Evolutionary conservation across 2,329 filamentous ascomycete species (phyloP), one percentile per base, ranked within the genome.

Genomic region (Cladosporium halotolerans): DNA sequence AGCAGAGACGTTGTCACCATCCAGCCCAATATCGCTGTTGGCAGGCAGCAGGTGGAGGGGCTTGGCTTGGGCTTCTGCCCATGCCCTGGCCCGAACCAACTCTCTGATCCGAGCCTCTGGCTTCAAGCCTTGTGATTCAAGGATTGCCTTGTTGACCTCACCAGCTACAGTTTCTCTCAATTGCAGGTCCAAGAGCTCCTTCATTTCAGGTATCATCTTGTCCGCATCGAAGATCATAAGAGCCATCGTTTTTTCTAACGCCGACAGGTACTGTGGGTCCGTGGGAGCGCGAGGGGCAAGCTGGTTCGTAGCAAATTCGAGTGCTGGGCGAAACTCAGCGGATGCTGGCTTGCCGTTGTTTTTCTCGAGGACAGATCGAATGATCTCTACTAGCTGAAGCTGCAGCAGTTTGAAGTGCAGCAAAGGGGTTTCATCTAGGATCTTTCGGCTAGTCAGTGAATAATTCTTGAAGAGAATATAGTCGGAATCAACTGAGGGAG

Each of bases 381-480:
- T 99, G 50, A 97, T 79, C 73, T 99, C 93, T 53, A 99, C 88
- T 5, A 99, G 79, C 69, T 99, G 93, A 38, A 99, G 79, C 34
- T 92, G 86, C 44, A 99, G 77, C 4, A 99, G 77, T 1, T 89
- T 83, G 70, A 99, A 99, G 69, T 97, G 91, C 43, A 99, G 76
- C 2, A 85, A 79, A 1, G 87, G 82, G 64, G 97, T 82, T 56
- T 79, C 80, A 67, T 99, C 93, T 56, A 99, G 74, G 28, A 99
- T 89, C 93, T 99, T 65, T 53, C 19, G 39, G 41, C 40, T n/a
- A 33, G 53, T 59, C 41, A 57, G 55, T 49, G 31, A 28, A 33
- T 16, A 11, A 23, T 28, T 45, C 31, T 50, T 39, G 45, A 45
- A 36, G 28, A 9, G 11, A 28, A 28, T 28, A 7, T 28, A 3